Evolutionary conservation across 2,329 filamentous ascomycete genomes (phyloP), one percentile per base, ranked within the genome.

Genomic region (Aspergillus ochraceus): DNA sequence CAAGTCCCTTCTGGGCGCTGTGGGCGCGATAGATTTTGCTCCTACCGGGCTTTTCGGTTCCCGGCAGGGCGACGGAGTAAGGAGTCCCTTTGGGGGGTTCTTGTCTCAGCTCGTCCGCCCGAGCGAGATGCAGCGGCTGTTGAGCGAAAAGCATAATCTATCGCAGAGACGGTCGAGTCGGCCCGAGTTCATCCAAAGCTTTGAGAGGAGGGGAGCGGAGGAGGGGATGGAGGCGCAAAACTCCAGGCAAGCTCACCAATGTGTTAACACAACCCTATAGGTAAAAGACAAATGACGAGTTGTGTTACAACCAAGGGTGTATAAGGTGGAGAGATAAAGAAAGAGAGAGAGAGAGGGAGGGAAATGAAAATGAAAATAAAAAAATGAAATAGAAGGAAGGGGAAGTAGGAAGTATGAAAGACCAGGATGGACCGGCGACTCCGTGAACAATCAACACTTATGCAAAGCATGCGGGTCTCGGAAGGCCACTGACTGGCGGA

Each of bases 1-100:
- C 78, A 58, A 96, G 81, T 60, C 85, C 86, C 77, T 96, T 88
- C 59, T 84, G 83, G 71, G 89, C 88, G 64, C 86, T 86, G 86
- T 89, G 96, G 77, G 97, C 89, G 62, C 95, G 87, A 78, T 98
- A 98, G 64, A 96, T 79, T 51, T 86, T 80, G 53, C 84, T 90
- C 66, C 92, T 88, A 60, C 88, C 90, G 52, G 90, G 87, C 61
- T 83, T 81, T 76, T 90, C 86, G 51, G 89, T 88, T 63, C 90
- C 90, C 0, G 92, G 89, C 20, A 99, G 70, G 12, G 91, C 80
- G 14, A 97, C 81, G 50, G 89, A 90, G 73, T 95, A 95, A 1
- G 92, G 90, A 52, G 86, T 80, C 64, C 92, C 92, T 9, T 88
- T 84, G 3, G 91, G 88, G 52, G 92, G 91, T 17, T 85, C 83